phyloP scores from a whole-genome alignment of 768 basidiomycete species.

The Leccinum variicolor region DNA sequence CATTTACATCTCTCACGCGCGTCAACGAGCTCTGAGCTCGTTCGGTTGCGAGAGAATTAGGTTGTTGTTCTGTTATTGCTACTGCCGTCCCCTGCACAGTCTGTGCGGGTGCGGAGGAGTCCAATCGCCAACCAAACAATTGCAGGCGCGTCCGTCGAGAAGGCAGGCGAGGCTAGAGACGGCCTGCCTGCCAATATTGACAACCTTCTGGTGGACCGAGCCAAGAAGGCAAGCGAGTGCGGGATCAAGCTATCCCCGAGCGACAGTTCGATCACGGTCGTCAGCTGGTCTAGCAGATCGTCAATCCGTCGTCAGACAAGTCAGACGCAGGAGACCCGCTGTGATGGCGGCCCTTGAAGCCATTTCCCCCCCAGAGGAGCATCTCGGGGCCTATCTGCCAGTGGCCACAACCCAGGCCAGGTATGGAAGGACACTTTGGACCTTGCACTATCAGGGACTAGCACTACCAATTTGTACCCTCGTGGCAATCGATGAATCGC shows the following conservation, averaged over 20 bases:
- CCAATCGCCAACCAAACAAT: background rate
- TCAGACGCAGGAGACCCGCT: background rate
- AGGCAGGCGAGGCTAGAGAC: background rate
- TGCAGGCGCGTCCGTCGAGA: background rate
- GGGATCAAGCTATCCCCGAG: conserved; percentile 1
- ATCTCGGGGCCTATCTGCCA: conserved; percentile 6
- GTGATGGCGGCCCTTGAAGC: background rate
- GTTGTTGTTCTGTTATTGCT: background rate
- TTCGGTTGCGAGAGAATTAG: background rate
- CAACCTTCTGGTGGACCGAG: background rate
- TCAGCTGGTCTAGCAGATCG: background rate
- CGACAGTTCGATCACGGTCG: conserved; percentile 8
- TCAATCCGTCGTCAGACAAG: conserved; percentile 4
- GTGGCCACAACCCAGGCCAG: conserved; percentile 1
- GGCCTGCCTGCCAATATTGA: background rate
- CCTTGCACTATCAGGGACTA: conserved; percentile 14
- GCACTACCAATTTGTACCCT: conserved; percentile 6
- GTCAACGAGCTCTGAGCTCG: background rate
- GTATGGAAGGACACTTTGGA: conserved; percentile 2
- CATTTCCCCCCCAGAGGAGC: background rate
- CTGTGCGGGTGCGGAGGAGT: background rate
- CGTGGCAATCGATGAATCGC: conserved; percentile 20
- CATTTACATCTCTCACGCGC: background rate
- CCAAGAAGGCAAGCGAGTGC: conserved; percentile 1
- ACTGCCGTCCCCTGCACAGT: background rate